Percentiles rank a stretch among this genome's conserved stretches.
Conservation (phyloP, 257 asterid species). For the Vinca minor region DNA sequence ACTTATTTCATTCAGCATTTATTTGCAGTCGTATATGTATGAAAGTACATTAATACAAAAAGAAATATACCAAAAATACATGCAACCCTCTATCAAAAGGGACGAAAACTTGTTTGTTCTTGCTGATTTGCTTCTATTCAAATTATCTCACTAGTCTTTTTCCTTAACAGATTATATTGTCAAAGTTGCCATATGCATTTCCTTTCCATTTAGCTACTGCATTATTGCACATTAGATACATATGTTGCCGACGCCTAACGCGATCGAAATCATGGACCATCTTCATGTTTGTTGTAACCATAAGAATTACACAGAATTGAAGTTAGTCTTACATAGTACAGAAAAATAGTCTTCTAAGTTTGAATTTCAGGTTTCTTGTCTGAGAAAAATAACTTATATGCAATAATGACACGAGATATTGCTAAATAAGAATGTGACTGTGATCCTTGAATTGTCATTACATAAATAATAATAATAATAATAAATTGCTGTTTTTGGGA, state of each 20-base stretch:
- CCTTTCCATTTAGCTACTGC: neutral
- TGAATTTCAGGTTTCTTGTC: neutral
- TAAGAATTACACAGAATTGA: neutral
- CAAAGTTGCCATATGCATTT: neutral
- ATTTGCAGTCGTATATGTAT: too few species aligned
- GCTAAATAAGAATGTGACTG: too few species aligned
- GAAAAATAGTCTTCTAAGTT: neutral
- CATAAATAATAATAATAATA: neutral
- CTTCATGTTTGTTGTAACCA: neutral
- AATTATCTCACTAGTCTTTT: neutral
- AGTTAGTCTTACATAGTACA: neutral
- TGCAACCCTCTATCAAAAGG: neutral
- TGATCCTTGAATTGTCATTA: constrained; percentile 2
- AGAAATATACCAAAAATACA: neutral
- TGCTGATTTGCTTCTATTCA: neutral
- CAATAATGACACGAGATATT: neutral
- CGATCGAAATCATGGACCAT: neutral
- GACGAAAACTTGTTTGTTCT: neutral
- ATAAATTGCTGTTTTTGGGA: neutral
- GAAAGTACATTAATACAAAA: neutral
- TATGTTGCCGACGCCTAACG: too few species aligned
- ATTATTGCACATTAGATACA: neutral
- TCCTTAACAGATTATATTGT: neutral
- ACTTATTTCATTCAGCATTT: too few species aligned
- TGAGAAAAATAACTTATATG: neutral